Evolutionary conservation across 176 grass and related monocot species (phyloP), one percentile per base, ranked within the genome.

Genomic region (Phragmites australis): DNA sequence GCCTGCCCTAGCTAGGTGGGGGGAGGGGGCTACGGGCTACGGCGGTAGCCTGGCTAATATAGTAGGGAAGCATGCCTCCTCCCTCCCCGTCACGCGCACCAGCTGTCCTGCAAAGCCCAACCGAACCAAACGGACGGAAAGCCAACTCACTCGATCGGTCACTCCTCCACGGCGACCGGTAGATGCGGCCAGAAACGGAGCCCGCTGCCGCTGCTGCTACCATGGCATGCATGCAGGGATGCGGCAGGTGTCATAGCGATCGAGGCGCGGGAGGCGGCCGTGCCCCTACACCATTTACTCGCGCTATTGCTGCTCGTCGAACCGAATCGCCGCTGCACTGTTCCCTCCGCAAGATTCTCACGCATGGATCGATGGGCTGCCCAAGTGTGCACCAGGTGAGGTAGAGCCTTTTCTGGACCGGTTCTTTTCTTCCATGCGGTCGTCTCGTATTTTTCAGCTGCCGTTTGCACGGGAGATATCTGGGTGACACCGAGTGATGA

Each of bases 51-150:
- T n/a, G 53, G 76, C 82, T 75, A 70, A 76, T 56, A 76, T 57
- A 80, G 82, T 57, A 80, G 82, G 77, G 82, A 89, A 63, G 87
- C 87, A 85, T 89, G 87, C 87, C 63, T 39, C 87, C 82, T 83
- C 49, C 40, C 16, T 13, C 53, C 63, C 76, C 64, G 39, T 85
- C 82, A 85, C 55, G 77, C 85, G 70, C 77, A 70, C 54, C 77
- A 54, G 37, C 77, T 55, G 77, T 63, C 62, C 76, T 64, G 32
- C 68, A 84, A 74, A 88, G 68, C 75, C 25, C 76, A 77, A 66
- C 49, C 10, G 43, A 11, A 57, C 70, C 82, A 75, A 37, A 57
- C 30, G 31, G 16, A 59, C 52, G 75, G 47, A 78, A 37, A 47
- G 44, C 44, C 44, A 48, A 29, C 59, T 62, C 56, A 9, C 23